Percentiles rank a stretch among this genome's conserved stretches.
Conservation (phyloP, 345 rosid genomes). For the Draba incana region DNA sequence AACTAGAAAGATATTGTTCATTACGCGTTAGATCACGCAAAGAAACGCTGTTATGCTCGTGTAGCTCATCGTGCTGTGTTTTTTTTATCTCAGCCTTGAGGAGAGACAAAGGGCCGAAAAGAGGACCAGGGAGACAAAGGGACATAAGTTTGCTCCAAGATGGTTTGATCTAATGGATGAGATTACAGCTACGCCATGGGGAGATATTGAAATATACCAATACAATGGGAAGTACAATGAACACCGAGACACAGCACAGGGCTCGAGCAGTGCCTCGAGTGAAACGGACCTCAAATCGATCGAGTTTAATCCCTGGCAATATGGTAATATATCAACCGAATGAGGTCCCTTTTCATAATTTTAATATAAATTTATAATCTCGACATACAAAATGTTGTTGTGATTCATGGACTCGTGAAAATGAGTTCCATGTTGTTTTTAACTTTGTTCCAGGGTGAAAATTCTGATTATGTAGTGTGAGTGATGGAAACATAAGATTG, state of each 20-base stretch:
- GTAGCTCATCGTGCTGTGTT: conserved; percentile 10
- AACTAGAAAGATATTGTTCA: not conserved
- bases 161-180: conserved; percentile 75
- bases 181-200: conserved; percentile 68
- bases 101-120: conserved; percentile 81
- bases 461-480: conserved; percentile 29
- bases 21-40: not conserved
- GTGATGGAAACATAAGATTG: conserved; percentile 25
- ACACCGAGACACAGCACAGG: conserved; percentile 52
- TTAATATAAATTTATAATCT: not conserved
- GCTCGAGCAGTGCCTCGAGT: conserved; percentile 45
- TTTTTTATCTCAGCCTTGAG: conserved; percentile 55
- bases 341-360: conserved; percentile 40
- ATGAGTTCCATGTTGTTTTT: conserved; percentile 28
- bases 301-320: conserved; percentile 83
- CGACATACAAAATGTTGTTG: not conserved
- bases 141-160: conserved; percentile 60
- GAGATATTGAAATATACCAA: conserved; percentile 66
- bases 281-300: conserved; percentile 47
- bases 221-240: conserved; percentile 68
- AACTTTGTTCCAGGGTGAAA: conserved; percentile 27
- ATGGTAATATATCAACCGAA: conserved; percentile 56
- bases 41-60: conserved; percentile 21
- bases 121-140: conserved; percentile 63
- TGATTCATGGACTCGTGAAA: conserved; percentile 20